Evolutionary conservation across 352 stramenopile species (phyloP), one percentile per base, ranked within the genome.

Genomic region (Globisporangium echinulatum): DNA sequence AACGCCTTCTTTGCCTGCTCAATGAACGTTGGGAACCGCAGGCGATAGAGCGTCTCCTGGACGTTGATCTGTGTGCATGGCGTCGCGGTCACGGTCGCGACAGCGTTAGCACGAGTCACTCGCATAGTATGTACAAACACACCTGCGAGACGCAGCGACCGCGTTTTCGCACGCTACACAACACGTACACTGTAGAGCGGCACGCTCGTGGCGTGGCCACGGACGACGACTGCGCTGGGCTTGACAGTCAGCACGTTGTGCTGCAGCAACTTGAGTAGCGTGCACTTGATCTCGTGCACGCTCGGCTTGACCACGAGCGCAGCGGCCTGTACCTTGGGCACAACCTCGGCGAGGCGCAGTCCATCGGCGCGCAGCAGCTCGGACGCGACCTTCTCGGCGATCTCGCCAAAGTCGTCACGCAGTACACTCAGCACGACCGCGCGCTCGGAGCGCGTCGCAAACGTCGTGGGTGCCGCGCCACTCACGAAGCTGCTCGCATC

Each of bases 1-100:
- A 95, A 95, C 14, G 59, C 58, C 43, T 90, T 70, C 58, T 89
- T 89, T 43, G 82, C 79, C 49, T 82, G 69, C 69, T 95, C 78
- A 11, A 92, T 83, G 61, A 94, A 95, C 67, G 79, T 88, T 19
- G 83, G 80, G 59, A 95, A 95, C 19, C 83, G 86, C 67, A 95
- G 57, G 5, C 86, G 79, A 42, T 92, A 89, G n/a, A 94, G 67
- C 33, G 76, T 79, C 58, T 95, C 86, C 48, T 81, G 72, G 57
- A 91, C 77, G 52, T 92, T 90, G 42, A 94, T 83, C 79, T 92
- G 13, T 15, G 25, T 25, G 25, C 25, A 25, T 25, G 25, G 25
- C 25, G 25, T 25, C 25, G 25, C 25, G 25, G 25, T 25, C 25
- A 25, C 25, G 2, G 25, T 25, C 25, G 25, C 25, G 25, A 25